phyloP scores from a whole-genome alignment of 208 protist genomes.

The Trypanosoma scelopori region DNA sequence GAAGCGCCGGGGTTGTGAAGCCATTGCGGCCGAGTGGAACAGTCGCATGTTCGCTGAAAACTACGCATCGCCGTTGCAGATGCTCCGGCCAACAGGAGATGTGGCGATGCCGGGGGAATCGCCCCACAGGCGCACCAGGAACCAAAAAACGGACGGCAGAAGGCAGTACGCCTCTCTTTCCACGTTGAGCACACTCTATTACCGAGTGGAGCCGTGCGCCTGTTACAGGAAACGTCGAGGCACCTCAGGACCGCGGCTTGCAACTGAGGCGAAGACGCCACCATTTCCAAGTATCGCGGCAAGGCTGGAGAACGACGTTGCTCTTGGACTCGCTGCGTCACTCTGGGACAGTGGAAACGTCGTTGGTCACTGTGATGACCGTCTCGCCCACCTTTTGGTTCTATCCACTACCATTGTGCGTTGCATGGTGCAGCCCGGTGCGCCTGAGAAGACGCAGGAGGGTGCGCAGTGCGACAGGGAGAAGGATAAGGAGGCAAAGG shows the following conservation, averaged over 20 bases:
- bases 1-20: slow-evolving; percentile 2
- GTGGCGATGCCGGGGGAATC: too few species aligned
- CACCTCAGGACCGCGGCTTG: neutral
- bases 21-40: slow-evolving; percentile 6
- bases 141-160: neutral
- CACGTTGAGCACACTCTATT: neutral
- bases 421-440: neutral
- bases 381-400: slow-evolving; percentile 25
- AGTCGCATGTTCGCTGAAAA: slow-evolving; percentile 20
- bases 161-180: neutral
- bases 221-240: neutral
- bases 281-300: slow-evolving; percentile 29
- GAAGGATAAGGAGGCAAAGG: neutral
- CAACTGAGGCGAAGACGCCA: neutral
- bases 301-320: slow-evolving; percentile 27
- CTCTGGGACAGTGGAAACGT: slow-evolving; percentile 27
- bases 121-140: neutral
- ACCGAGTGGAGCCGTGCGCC: slow-evolving; percentile 9
- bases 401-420: slow-evolving; percentile 18
- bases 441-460: too few species aligned
- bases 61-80: slow-evolving; percentile 23
- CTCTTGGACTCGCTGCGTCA: slow-evolving; percentile 22
- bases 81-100: slow-evolving; percentile 3
- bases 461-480: neutral
- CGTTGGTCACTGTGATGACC: slow-evolving; percentile 29